A percentile compares a stretch with the other conserved stretches of the same genome.
Conservation (phyloP, 2,329 filamentous ascomycete genomes). For the Arthrobotrys megalospora region DNA sequence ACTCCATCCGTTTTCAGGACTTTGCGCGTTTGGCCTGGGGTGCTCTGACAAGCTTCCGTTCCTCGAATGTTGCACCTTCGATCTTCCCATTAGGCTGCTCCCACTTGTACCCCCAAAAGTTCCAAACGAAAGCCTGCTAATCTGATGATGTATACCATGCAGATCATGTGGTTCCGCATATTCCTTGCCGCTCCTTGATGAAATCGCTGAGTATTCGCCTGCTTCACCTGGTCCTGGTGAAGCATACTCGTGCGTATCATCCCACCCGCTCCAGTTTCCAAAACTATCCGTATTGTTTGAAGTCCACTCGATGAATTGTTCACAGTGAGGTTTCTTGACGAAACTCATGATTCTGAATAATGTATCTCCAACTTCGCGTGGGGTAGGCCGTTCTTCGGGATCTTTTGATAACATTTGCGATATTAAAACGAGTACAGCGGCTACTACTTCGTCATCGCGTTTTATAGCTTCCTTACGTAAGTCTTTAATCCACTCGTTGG, state of each 20-base stretch:
- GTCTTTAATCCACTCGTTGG: conserved; percentile 77
- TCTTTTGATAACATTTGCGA: conserved; percentile 63
- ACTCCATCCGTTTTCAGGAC: conserved; percentile 22
- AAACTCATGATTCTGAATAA: conserved; percentile 58
- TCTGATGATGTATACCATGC: conserved; percentile 47
- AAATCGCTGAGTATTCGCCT: conserved; percentile 1
- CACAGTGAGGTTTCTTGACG: conserved; percentile 59
- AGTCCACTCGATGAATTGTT: conserved; percentile 55
- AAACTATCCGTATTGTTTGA: conserved; percentile 41
- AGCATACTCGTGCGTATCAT: conserved; percentile 54
- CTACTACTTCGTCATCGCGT: conserved; percentile 65
- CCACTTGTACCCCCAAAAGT: conserved; percentile 38
- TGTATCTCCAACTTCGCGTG: conserved; percentile 61
- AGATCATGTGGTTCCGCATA: conserved; percentile 29
- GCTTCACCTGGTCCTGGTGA: conserved; percentile 20
- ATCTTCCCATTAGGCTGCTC: not conserved
- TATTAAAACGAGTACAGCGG: conserved; percentile 58
- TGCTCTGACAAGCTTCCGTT: conserved; percentile 28
- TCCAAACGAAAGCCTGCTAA: conserved; percentile 50
- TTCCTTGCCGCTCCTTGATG: conserved; percentile 21
- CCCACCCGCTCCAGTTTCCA: conserved; percentile 60
- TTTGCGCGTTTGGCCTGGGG: conserved; percentile 8
- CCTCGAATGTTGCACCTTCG: conserved; percentile 37
- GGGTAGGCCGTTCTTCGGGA: conserved; percentile 61
- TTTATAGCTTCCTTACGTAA: conserved; percentile 74